phyloP scores from a whole-genome alignment of 257 asterid species.

The Plantago ovata region DNA sequence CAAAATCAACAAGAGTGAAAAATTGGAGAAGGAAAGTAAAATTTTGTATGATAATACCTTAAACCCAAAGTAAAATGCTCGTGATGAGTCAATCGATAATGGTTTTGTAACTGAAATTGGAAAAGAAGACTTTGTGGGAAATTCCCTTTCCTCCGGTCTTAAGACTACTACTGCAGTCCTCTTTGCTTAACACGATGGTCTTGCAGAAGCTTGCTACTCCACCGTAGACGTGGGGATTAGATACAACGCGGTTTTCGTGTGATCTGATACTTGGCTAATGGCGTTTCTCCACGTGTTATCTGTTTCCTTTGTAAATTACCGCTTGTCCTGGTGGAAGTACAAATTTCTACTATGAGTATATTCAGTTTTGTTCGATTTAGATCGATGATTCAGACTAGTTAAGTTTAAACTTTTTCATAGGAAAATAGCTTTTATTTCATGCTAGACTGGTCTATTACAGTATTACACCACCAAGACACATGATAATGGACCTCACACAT shows the following conservation, averaged over 20 bases:
- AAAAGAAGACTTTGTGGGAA: constrained; percentile 9
- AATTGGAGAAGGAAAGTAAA: background rate
- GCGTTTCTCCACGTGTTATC: background rate
- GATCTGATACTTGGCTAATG: background rate
- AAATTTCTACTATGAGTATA: too few species aligned
- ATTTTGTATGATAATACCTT: background rate
- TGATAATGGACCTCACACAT: too few species aligned
- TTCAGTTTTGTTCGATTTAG: too few species aligned
- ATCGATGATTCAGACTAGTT: too few species aligned
- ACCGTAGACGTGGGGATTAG: background rate
- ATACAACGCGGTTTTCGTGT: background rate
- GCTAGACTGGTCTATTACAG: too few species aligned
- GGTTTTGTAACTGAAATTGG: constrained; percentile 12
- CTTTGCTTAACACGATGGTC: constrained; percentile 9
- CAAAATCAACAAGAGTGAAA: background rate
- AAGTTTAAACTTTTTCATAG: too few species aligned
- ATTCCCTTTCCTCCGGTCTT: background rate
- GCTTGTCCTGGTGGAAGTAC: too few species aligned
- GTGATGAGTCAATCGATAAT: background rate
- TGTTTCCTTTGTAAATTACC: too few species aligned
- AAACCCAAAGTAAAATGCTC: constrained; percentile 10
- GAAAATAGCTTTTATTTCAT: too few species aligned
- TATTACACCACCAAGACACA: too few species aligned
- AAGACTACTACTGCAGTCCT: background rate
- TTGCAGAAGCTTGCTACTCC: constrained; percentile 1